Base-by-base conservation (phyloP, 306 rosid genomes). In the Astragalus membranaceus region DNA sequence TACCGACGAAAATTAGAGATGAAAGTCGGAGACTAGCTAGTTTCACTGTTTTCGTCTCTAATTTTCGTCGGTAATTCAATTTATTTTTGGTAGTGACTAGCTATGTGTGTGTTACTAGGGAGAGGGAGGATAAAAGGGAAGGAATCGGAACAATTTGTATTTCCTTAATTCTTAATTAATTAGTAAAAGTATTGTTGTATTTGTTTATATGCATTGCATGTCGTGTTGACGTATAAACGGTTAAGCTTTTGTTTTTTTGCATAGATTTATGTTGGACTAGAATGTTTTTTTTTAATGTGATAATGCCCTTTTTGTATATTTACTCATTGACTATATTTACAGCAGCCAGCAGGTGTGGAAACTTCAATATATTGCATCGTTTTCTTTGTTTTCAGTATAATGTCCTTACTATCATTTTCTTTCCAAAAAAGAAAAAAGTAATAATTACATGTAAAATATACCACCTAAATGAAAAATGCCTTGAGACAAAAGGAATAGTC, bases 151-250 rank as follows among this genome's bases (percentile, higher is more conserved):
- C 5, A 56, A 10, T 30, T 30, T 32, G 63, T 32, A 57, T 58
- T 33, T 7, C 10, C 41, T 56, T 10, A 32, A 55, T 26, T 26
- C 30, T 26, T 20, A 20, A 20, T 26, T 20, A 20, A 20, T 20
- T 26, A 26, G 30, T 26, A 75, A 32, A 13, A 10, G 47, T 51
- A 12, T 64, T 43, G 74, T n/a, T 70, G 73, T 74, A 56, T 29
- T 54, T n/a, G 7, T 57, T 67, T 69, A 55, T 75, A 30, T 74
- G 71, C 64, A 49, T 57, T 74, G 72, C 64, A 49, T 57, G 56
- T 66, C 23, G 20, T 58, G 33, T 73, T 79, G 60, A 66, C 65
- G 57, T 50, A 49, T 50, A 49, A 65, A 53, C 11, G 39, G 60
- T 57, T 66, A 51, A 42, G 65, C 10, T 65, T 26, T 47, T 70